Percentiles rank a stretch among this genome's conserved stretches.
Evolutionary conservation across 2,329 filamentous ascomycete genomes (phyloP).

Genomic region (Lachnellula occidentalis): DNA sequence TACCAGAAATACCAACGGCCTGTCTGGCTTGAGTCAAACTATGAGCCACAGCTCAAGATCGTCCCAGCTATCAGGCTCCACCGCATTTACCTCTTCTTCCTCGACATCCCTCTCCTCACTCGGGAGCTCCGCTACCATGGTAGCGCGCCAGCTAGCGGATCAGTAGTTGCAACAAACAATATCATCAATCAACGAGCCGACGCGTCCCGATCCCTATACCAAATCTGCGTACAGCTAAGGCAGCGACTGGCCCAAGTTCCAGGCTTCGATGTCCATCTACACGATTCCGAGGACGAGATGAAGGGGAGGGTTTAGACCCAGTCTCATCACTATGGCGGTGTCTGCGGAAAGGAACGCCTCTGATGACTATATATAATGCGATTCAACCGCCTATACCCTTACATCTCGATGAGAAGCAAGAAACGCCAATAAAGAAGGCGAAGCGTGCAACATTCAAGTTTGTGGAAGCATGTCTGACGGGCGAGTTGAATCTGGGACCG

Average conservation of each 20-base stretch:
- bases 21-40: constrained; percentile 25
- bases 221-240: constrained; percentile 84
- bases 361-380: constrained; percentile 85
- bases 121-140: constrained; percentile 30
- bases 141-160: constrained; percentile 41
- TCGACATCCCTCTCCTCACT: constrained; percentile 30
- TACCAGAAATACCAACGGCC: constrained; percentile 16
- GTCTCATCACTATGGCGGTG: constrained; percentile 89
- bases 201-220: constrained; percentile 85
- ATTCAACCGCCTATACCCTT: constrained; percentile 66
- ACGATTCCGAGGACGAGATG: constrained; percentile 65
- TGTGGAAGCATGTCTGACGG: constrained; percentile 75
- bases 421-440: constrained; percentile 60
- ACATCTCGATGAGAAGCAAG: constrained; percentile 56
- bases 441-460: constrained; percentile 92
- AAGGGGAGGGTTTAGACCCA: constrained; percentile 64
- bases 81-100: constrained; percentile 41
- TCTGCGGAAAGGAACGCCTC: constrained; percentile 74
- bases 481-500: constrained; percentile 69
- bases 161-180: constrained; percentile 75
- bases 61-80: constrained; percentile 59
- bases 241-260: constrained; percentile 78
- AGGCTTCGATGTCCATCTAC: constrained; percentile 70
- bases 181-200: constrained; percentile 98
- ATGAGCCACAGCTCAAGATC: constrained; percentile 40